Base-by-base conservation (phyloP, 345 rosid species). In the Eucalyptus sideroxylon region DNA sequence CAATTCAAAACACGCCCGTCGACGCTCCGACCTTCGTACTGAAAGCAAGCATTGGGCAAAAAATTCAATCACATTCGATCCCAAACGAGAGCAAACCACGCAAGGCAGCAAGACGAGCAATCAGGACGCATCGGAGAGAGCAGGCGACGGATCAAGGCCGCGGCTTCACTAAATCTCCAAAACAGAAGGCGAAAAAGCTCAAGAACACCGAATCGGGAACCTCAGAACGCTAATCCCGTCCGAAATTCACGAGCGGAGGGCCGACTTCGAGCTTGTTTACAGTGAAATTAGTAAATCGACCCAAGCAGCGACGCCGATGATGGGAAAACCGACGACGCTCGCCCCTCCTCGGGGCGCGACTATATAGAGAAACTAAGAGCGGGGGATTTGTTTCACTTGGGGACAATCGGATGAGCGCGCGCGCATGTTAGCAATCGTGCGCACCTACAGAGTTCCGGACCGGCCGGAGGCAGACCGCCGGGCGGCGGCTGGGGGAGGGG, bases 91-190 rank as follows among this genome's bases (percentile, higher is more conserved):
- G 31, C 50, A 90, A 89, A 77, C 69, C 87, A 91, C 40, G 87
- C 89, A 85, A 45, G 40, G n/a, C 88, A 47, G 88, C 82, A 65
- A 89, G 86, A 86, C 72, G 51, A 88, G 87, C 40, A 86, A 85
- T 11, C 34, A 17, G 83, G 65, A 87, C 88, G 89, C 90, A 92
- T 90, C 91, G 87, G 93, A 89, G 81, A 26, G 85, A 87, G 90
- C 89, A 92, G 92, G 89, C 90, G 45, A 92, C 88, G 96, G 99
- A 96, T 97, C 98, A 93, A 90, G 37, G 50, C 90, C 90, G 88
- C 50, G 65, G 49, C 88, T n/a, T 56, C 50, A 87, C 88, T 77
- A 88, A 87, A 91, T 86, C 88, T 50, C 87, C 92, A 88, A 88
- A 93, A 93, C 88, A 89, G 87, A 87, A 86, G 88, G 77, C 93